Percentiles rank a stretch among this genome's conserved stretches.
phyloP scores from a whole-genome alignment of 495 filamentous ascomycete genomes.

The Astrocystis sublimbata region DNA sequence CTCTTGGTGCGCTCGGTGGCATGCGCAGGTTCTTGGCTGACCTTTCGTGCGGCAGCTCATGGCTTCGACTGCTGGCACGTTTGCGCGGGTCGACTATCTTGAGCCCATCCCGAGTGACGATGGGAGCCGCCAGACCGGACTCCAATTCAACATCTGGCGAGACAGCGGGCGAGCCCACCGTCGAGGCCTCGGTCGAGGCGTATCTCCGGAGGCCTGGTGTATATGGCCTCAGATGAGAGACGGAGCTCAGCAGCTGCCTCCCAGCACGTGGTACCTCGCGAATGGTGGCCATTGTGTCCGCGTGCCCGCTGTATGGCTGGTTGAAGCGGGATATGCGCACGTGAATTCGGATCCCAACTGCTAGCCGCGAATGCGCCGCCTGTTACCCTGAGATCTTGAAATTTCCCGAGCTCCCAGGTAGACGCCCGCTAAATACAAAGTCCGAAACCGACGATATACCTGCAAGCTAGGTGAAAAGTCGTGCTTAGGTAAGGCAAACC shows the following conservation, averaged over 20 bases:
- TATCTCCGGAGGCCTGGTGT: slow-evolving; percentile 33
- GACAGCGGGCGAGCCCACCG: slow-evolving; percentile 26
- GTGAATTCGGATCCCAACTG: slow-evolving; percentile 14
- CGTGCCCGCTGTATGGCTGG: slow-evolving; percentile 1
- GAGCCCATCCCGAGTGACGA: slow-evolving; percentile 36
- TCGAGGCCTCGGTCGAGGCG: slow-evolving; percentile 41
- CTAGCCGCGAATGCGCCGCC: not conserved
- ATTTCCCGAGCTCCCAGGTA: slow-evolving; percentile 9
- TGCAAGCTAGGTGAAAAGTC: not conserved
- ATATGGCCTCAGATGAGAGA: slow-evolving; percentile 25
- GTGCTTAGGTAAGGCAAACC: too few species aligned
- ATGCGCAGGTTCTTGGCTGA: slow-evolving; percentile 15
- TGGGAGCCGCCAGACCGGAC: slow-evolving; percentile 36
- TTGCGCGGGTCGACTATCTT: slow-evolving; percentile 42
- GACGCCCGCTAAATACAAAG: slow-evolving; percentile 16
- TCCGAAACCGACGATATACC: slow-evolving; percentile 12
- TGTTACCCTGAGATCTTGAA: slow-evolving; percentile 7
- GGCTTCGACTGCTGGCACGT: slow-evolving; percentile 44
- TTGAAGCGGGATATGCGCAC: not conserved
- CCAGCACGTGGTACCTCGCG: slow-evolving; percentile 30
- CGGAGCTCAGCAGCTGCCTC: slow-evolving; percentile 23
- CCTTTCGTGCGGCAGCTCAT: slow-evolving; percentile 41
- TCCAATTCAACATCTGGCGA: slow-evolving; percentile 40
- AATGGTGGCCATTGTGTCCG: slow-evolving; percentile 28
- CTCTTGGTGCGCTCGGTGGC: not conserved